These are phyloP conservation scores for Boletus reticuloceps DNA, from an alignment of 768 basidiomycete species.

Conservation along the genomic window DNA sequence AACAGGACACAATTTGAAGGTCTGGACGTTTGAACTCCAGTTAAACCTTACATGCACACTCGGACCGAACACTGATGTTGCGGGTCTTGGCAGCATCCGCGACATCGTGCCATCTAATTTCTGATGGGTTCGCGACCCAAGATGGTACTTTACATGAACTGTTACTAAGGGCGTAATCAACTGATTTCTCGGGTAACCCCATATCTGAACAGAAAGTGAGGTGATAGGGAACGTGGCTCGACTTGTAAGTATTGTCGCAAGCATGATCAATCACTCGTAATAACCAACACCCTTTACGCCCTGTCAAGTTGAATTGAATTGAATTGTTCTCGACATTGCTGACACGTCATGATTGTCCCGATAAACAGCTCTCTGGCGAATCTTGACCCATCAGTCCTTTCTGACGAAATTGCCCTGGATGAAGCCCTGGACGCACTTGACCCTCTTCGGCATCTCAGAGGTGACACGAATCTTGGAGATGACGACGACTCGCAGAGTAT, in stretches of 20 bases:
- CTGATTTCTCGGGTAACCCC: too few relatives aligned
- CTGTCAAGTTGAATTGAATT: neutral
- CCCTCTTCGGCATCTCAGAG: slow-evolving; percentile 60
- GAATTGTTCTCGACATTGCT: neutral
- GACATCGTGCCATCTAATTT: too few relatives aligned
- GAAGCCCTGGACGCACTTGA: slow-evolving; percentile 55
- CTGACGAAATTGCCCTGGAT: slow-evolving; percentile 43
- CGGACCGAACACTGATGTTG: too few relatives aligned
- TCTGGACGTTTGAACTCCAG: too few relatives aligned
- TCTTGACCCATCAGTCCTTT: slow-evolving; percentile 12
- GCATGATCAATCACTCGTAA: neutral
- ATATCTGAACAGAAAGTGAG: too few relatives aligned
- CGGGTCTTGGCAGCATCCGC: too few relatives aligned
- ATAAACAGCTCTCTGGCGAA: neutral
- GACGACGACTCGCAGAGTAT: slow-evolving; percentile 27
- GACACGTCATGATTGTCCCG: slow-evolving; percentile 5
- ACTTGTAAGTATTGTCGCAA: neutral
- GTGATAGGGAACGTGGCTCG: too few relatives aligned
- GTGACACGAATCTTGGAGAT: slow-evolving; percentile 32
- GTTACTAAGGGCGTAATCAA: too few relatives aligned
- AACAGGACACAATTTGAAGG: too few relatives aligned
- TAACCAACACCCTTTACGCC: neutral
- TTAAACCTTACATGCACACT: too few relatives aligned
- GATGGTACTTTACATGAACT: too few relatives aligned
- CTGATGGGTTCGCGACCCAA: too few relatives aligned